Evolutionary conservation across 2,329 filamentous ascomycete genomes (phyloP).

Genomic region (Neonectria ditissima): DNA sequence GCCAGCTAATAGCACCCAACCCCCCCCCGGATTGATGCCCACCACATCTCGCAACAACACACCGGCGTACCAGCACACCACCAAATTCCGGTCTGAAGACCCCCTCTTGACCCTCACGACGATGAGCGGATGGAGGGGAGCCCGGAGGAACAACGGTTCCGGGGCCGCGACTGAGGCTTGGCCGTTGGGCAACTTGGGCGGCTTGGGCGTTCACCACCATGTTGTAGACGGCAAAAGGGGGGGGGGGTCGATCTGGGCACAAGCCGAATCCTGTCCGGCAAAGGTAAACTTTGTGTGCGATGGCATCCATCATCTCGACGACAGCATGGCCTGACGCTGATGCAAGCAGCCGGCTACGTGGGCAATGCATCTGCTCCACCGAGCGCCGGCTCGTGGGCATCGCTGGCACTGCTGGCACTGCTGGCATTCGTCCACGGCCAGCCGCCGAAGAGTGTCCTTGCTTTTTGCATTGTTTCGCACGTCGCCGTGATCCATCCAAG

Average conservation of each 20-base stretch:
- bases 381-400: constrained; percentile 38
- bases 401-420: constrained; percentile 30
- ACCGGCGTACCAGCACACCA: constrained; percentile 22
- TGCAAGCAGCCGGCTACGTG: constrained; percentile 37
- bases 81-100: constrained; percentile 9
- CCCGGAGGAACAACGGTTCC: constrained; percentile 15
- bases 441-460: constrained; percentile 27
- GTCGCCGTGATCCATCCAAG: constrained; percentile 29
- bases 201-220: constrained; percentile 17
- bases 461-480: constrained; percentile 27
- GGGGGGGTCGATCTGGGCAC: constrained; percentile 21
- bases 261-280: constrained; percentile 29
- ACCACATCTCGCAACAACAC: constrained; percentile 34
- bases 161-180: constrained; percentile 15
- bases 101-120: constrained; percentile 8
- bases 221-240: constrained; percentile 5
- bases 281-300: constrained; percentile 20
- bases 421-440: constrained; percentile 15
- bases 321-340: constrained; percentile 43
- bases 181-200: constrained; percentile 18
- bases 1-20: constrained; percentile 44
- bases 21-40: constrained; percentile 45
- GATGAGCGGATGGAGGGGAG: constrained; percentile 10
- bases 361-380: constrained; percentile 40
- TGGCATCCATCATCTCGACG: constrained; percentile 31